Base-by-base conservation (phyloP, 1,139 yeast genomes). In the Kurtzmaniella quercitrusa region DNA sequence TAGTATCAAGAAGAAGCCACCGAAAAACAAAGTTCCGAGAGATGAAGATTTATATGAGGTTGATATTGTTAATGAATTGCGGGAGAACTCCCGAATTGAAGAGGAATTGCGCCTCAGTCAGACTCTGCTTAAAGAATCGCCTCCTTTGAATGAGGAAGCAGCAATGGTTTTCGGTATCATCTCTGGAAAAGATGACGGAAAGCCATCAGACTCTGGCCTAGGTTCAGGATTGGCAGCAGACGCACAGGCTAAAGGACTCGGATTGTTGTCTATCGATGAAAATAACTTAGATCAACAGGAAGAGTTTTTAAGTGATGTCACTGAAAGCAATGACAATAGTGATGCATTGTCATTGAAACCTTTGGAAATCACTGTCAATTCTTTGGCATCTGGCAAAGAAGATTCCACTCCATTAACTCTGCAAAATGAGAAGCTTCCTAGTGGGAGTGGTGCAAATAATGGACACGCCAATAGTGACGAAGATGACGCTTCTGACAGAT, bases 101-200 rank as follows among this genome's bases (percentile, higher is more conserved):
- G 49, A 47, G 17, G 49, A 42, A 16, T 37, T 18, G 23, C 34
- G 38, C n/a, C 24, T 19, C 8, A 31, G 19, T 12, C 34, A 27
- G 34, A 25, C 18, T 10, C 21, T 29, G 29, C 11, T 16, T 14
- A 56, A 54, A 25, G 60, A 56, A 23, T 31, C 36, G 3, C 18
- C 36, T 14, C 52, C 62, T 10, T 64, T 70, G 31, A 62, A 59
- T 41, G 71, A 68, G 45, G 77, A 71, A 50, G 74, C 75, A 2
- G 77, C 77, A 0, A 59, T 68, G 71, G 75, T 72, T 0, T 73
- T 73, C 53, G 78, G 78, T 12, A 73, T 70, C 2, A 67, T 70
- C 19, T 64, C 66, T 47, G 57, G 58, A 15, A 47, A 51, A 15
- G 43, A 52, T 29, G 46, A 43, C 14, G 44, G 12, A 17, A 11